phyloP scores from a whole-genome alignment of 179 eudicot genomes.

The Beta lomatogona region DNA sequence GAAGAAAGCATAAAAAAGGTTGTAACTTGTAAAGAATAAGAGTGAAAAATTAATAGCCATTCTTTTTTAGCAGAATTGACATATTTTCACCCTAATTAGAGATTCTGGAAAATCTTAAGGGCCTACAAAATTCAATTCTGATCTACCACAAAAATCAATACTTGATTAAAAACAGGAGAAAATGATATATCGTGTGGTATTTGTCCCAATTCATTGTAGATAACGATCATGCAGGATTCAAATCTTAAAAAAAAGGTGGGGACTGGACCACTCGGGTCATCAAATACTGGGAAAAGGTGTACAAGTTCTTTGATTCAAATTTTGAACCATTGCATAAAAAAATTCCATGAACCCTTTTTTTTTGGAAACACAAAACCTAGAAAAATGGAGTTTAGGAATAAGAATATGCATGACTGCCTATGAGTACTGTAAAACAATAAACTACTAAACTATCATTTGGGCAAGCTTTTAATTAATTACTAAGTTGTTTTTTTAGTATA shows the following conservation, averaged over 20 bases:
- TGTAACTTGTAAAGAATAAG: no score
- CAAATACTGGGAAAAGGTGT: neutral
- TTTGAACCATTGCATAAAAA: neutral
- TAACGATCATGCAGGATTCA: neutral
- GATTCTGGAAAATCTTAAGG: neutral
- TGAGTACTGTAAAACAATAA: no score
- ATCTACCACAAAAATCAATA: conserved; percentile 2
- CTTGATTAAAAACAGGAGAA: neutral
- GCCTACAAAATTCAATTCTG: neutral
- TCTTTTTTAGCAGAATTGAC: neutral
- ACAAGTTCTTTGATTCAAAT: neutral
- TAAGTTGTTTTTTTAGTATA: no score
- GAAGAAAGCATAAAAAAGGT: no score
- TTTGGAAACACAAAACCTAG: no score
- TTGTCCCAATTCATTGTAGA: conserved; percentile 1
- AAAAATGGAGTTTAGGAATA: no score
- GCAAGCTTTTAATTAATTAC: no score
- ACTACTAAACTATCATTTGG: no score
- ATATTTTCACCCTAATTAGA: neutral
- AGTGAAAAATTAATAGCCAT: no score
- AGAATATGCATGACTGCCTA: neutral
- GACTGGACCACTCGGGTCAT: neutral
- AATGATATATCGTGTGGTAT: neutral
- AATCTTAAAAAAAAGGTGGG: neutral
- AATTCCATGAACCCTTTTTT: neutral